Percentiles rank a stretch among this genome's conserved stretches.
These are phyloP conservation scores for Rhodotorula sp. DNA, from an alignment of 1,284 basidiomycete species.

Conservation along the genomic window DNA sequence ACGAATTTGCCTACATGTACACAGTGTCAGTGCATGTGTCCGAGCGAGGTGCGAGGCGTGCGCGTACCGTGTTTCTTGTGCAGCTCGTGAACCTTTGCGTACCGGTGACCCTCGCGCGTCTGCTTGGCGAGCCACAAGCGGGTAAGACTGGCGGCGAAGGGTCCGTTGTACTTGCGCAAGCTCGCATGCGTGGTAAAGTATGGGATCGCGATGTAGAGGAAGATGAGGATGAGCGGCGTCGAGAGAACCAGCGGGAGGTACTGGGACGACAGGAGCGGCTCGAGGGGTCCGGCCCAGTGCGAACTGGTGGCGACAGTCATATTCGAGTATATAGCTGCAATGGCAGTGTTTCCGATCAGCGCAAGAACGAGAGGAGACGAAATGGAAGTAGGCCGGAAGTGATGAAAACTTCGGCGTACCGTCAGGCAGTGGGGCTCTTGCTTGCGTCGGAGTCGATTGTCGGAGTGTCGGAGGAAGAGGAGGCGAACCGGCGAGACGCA, in stretches of 20 bases:
- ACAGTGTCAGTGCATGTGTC: constrained; percentile 12
- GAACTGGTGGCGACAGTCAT: not conserved
- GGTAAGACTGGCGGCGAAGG: constrained; percentile 69
- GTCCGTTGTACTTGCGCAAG: constrained; percentile 60
- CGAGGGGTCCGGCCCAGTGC: constrained; percentile 3
- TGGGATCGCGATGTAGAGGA: constrained; percentile 40
- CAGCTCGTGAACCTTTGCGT: constrained; percentile 68
- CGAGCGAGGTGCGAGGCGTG: constrained; percentile 54
- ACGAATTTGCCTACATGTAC: constrained; percentile 21
- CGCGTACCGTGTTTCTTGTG: constrained; percentile 71
- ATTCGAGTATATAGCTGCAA: not conserved
- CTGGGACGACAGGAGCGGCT: constrained; percentile 5
- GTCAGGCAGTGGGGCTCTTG: not conserved
- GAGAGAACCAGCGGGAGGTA: constrained; percentile 10
- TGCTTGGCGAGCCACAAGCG: constrained; percentile 73
- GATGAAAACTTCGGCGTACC: not conserved
- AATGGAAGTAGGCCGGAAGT: not conserved
- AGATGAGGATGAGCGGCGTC: constrained; percentile 22
- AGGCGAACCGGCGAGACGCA: not conserved
- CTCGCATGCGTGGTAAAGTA: constrained; percentile 22
- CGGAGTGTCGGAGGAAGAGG: not conserved
- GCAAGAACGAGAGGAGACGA: not conserved
- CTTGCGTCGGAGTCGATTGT: not conserved
- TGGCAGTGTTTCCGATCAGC: no score
- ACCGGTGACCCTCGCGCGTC: constrained; percentile 68